Evolutionary conservation across 495 filamentous ascomycete genomes (phyloP).

Genomic region (Hypoxylon trugodes): DNA sequence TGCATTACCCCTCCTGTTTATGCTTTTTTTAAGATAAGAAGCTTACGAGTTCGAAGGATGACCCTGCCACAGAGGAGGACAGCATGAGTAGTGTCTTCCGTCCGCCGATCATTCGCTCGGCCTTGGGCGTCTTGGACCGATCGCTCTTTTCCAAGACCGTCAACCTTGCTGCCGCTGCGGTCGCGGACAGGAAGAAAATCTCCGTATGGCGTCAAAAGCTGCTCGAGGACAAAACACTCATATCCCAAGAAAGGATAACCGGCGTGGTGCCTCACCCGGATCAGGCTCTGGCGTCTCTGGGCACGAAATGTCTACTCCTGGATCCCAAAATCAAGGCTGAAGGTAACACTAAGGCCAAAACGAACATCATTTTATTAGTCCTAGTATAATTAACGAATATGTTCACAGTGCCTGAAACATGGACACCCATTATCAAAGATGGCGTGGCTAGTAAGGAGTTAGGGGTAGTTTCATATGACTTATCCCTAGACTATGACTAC

Average conservation of each 20-base stretch:
- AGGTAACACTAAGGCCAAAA: conserved; percentile 57
- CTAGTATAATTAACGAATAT: conserved; percentile 14
- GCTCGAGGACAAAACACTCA: conserved; percentile 62
- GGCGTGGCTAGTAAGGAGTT: conserved; percentile 72
- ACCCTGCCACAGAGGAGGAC: conserved; percentile 23
- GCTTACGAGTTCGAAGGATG: conserved; percentile 17
- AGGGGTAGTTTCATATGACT: conserved; percentile 73
- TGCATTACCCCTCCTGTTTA: background rate
- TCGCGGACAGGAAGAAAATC: conserved; percentile 77
- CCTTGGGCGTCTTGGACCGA: conserved; percentile 75
- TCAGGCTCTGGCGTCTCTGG: conserved; percentile 59
- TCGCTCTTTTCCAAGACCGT: conserved; percentile 80
- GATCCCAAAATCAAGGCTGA: conserved; percentile 70
- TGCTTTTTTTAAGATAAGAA: background rate
- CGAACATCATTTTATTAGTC: conserved; percentile 9
- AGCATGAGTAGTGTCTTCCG: conserved; percentile 64
- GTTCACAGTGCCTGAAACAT: conserved; percentile 74
- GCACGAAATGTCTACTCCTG: conserved; percentile 78
- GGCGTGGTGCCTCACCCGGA: conserved; percentile 64
- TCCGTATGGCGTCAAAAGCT: conserved; percentile 69
- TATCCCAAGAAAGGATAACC: conserved; percentile 62
- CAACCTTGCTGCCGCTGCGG: conserved; percentile 77
- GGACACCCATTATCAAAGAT: conserved; percentile 72
- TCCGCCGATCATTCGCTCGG: conserved; percentile 78
- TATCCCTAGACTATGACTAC: conserved; percentile 81